A percentile compares a stretch with the other conserved stretches of the same genome.
Evolutionary conservation across 164 flowering plant species (phyloP).

Genomic region (Malania oleifera): DNA sequence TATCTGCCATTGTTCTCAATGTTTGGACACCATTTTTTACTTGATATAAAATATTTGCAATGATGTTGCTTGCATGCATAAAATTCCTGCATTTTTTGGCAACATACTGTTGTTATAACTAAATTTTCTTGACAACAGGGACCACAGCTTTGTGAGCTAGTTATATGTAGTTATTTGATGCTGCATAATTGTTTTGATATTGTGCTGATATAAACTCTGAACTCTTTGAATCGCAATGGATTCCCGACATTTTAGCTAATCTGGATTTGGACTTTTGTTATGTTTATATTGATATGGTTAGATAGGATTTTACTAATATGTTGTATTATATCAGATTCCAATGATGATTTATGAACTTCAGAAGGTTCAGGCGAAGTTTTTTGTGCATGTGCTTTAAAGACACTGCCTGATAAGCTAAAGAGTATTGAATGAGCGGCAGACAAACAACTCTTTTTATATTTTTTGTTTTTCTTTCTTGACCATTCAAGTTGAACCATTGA

Average conservation of each 20-base stretch:
- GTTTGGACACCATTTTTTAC: too few species aligned
- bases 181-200: too few species aligned
- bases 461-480: neutral
- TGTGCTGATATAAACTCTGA: too few species aligned
- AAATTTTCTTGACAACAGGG: too few species aligned
- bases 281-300: neutral
- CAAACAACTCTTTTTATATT: neutral
- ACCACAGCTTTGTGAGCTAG: too few species aligned
- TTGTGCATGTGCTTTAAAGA: conserved; percentile 28
- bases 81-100: too few species aligned
- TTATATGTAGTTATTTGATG: too few species aligned
- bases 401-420: conserved; percentile 19
- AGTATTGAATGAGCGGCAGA: conserved; percentile 7
- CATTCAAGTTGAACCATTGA: neutral
- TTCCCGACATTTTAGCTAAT: neutral
- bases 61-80: too few species aligned
- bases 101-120: too few species aligned
- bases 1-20: too few species aligned
- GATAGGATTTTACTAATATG: conserved; percentile 29
- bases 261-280: neutral
- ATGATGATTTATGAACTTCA: conserved; percentile 54
- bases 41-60: too few species aligned
- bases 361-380: conserved; percentile 30
- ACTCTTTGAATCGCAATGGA: neutral
- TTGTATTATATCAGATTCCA: conserved; percentile 55